Evolutionary conservation across 2,329 filamentous ascomycete species (phyloP).

Genomic region (Sporothrix pseudoabietina): DNA sequence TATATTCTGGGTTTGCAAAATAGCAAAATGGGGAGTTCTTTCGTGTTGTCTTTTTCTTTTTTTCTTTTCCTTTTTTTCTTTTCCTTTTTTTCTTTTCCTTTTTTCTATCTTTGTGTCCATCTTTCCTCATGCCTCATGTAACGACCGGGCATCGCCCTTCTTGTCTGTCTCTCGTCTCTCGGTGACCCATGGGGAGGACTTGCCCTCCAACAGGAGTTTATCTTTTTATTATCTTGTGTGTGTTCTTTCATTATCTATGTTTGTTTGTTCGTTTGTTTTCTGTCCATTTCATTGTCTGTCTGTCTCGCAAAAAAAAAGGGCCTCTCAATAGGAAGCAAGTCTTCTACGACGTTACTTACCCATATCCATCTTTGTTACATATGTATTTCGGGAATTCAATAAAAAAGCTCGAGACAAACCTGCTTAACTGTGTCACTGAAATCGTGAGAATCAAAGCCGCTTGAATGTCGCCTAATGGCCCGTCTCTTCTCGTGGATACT

Average conservation of each 20-base stretch:
- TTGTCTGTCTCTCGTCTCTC: neutral
- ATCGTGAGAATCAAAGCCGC: neutral
- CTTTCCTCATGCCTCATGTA: conserved; percentile 9
- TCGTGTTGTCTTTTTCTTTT: neutral
- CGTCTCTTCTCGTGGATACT: no score
- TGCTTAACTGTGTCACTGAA: neutral
- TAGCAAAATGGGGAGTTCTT: conserved; percentile 10
- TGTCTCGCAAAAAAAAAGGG: neutral
- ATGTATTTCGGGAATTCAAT: neutral
- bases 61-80: neutral
- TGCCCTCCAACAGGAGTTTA: conserved; percentile 12
- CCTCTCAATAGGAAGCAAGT: neutral
- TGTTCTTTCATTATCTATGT: neutral
- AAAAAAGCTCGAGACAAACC: neutral
- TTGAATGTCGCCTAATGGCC: no score
- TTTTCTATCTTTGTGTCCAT: neutral
- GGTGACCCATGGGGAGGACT: neutral
- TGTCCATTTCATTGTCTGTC: neutral
- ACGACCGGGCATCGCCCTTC: neutral
- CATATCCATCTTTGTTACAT: conserved; percentile 2
- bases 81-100: conserved; percentile 4
- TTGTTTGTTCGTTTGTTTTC: neutral
- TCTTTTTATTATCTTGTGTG: neutral
- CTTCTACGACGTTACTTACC: neutral
- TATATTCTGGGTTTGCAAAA: conserved; percentile 15